Evolutionary conservation across 331 rosid genomes (phyloP).

Genomic region (Arachis monticola): DNA sequence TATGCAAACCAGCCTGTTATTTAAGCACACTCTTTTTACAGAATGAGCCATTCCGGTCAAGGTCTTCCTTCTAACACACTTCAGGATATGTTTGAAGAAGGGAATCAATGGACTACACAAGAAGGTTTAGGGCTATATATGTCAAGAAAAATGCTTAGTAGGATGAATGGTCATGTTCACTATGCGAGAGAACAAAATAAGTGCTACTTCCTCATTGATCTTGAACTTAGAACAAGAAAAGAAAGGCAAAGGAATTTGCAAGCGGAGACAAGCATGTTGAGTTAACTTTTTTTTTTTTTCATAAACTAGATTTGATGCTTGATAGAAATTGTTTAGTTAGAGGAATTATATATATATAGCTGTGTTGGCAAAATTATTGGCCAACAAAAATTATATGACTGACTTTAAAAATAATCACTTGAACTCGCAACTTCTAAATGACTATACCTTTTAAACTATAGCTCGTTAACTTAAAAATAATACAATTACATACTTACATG

Average conservation of each 20-base stretch:
- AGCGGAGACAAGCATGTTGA: conserved; percentile 42
- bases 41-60: conserved; percentile 78
- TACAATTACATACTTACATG: background rate
- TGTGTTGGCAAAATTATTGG: conserved; percentile 5
- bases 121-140: conserved; percentile 74
- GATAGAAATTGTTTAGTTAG: conserved; percentile 3
- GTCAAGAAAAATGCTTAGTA: conserved; percentile 72
- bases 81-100: conserved; percentile 69
- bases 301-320: conserved; percentile 24
- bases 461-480: background rate
- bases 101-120: conserved; percentile 59
- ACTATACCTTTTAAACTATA: no score
- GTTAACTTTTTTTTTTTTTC: conserved; percentile 28
- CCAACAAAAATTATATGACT: background rate
- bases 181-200: conserved; percentile 62
- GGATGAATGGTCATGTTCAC: conserved; percentile 69
- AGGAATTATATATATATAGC: background rate
- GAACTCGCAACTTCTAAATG: no score
- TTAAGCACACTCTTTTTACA: conserved; percentile 43
- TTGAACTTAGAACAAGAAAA: conserved; percentile 57
- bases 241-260: conserved; percentile 39
- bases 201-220: conserved; percentile 72
- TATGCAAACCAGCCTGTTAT: conserved; percentile 7
- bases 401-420: no score
- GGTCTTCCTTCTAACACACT: conserved; percentile 70